A percentile compares a stretch with the other conserved stretches of the same genome.
phyloP scores from a whole-genome alignment of 805 yeast species.

The Yarrowia osloensis region DNA sequence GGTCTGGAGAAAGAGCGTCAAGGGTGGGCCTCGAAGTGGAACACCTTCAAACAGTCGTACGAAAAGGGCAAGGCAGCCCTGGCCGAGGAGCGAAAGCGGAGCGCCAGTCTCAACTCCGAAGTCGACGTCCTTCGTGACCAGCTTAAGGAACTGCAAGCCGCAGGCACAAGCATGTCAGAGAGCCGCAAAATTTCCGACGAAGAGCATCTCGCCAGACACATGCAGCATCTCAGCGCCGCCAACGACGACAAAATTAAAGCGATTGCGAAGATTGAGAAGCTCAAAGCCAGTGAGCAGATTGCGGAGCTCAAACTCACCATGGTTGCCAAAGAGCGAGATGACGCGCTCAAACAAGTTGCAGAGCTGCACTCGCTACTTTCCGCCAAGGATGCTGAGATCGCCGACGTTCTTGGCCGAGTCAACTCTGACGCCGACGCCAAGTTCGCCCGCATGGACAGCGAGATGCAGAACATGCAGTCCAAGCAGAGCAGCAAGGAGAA shows the following conservation, averaged over 20 bases:
- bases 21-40: not conserved
- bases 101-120: not conserved
- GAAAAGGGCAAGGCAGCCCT: conserved; percentile 16
- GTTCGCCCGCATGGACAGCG: not conserved
- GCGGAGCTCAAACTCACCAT: not conserved
- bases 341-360: not conserved
- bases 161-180: not conserved
- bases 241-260: not conserved
- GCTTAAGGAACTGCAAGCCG: not conserved
- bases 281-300: not conserved
- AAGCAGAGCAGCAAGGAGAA: not conserved
- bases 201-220: not conserved
- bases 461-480: not conserved
- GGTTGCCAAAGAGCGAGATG: not conserved
- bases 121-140: not conserved
- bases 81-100: conserved; percentile 2
- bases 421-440: not conserved
- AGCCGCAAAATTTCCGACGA: not conserved
- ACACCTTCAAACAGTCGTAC: not conserved
- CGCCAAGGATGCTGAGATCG: not conserved
- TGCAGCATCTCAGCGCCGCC: not conserved
- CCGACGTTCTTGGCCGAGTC: not conserved
- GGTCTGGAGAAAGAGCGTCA: not conserved
- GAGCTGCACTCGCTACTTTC: not conserved
- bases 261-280: not conserved